Percentiles rank a stretch among this genome's conserved stretches.
Evolutionary conservation across 768 basidiomycete genomes (phyloP).

Genomic region (Pleurotus ostreatus): DNA sequence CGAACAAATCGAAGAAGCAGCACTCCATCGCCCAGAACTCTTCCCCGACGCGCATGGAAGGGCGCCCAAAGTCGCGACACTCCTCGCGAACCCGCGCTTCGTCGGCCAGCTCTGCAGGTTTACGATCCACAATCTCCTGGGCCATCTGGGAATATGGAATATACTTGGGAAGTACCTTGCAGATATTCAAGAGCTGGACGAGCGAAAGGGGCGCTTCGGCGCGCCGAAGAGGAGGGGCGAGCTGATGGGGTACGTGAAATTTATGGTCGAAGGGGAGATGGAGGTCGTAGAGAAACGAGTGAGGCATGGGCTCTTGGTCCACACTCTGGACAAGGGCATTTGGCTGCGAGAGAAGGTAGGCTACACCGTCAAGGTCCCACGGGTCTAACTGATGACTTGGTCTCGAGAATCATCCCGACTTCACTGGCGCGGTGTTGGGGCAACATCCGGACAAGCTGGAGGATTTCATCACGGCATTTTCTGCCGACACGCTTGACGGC

Average conservation of each 20-base stretch:
- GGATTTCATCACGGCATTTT: neutral
- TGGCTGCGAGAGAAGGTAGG: neutral
- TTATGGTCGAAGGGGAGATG: neutral
- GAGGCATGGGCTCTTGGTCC: neutral
- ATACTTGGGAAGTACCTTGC: neutral
- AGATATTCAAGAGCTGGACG: neutral
- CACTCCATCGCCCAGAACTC: neutral
- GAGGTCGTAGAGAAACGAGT: neutral
- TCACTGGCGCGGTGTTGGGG: neutral
- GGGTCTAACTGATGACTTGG: neutral
- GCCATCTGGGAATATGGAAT: neutral
- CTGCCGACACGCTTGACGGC: neutral
- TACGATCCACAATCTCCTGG: neutral
- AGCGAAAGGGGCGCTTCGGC: neutral
- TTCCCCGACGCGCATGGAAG: neutral
- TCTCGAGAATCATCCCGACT: conserved; percentile 3
- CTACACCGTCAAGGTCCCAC: neutral
- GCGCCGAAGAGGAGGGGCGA: neutral
- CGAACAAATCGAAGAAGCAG: neutral
- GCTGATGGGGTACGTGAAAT: neutral
- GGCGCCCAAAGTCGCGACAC: neutral
- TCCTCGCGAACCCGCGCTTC: neutral
- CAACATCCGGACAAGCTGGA: neutral
- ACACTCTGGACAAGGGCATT: neutral
- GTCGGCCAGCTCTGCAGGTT: neutral